phyloP scores from a whole-genome alignment of 2,329 filamentous ascomycete genomes.

The Scopulariopsis brevicaulis region DNA sequence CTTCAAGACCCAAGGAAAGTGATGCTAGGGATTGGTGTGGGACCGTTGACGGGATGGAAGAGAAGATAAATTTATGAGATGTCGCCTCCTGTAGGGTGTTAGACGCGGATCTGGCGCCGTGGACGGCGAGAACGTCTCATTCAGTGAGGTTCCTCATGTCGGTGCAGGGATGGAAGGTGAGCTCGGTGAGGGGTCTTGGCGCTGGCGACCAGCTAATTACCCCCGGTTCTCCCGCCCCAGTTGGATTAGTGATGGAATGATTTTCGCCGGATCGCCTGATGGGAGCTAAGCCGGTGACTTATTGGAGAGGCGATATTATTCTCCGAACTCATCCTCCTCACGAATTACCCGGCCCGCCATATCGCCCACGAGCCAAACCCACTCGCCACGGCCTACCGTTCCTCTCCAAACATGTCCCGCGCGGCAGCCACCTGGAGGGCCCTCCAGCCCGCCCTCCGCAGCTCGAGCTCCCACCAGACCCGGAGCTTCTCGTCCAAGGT shows the following conservation, averaged over 20 bases:
- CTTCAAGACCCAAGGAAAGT: neutral
- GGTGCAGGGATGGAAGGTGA: slow-evolving; percentile 2
- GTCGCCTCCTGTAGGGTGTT: neutral
- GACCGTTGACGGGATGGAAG: neutral
- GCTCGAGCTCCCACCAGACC: neutral
- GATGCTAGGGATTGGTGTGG: neutral
- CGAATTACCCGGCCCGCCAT: neutral
- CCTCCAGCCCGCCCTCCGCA: neutral
- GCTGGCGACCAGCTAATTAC: neutral
- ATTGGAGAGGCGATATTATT: neutral
- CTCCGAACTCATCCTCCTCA: neutral
- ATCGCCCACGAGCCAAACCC: neutral
- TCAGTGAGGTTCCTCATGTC: neutral
- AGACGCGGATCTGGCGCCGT: neutral
- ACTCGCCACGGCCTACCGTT: neutral
- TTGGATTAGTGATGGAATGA: slow-evolving; percentile 1
- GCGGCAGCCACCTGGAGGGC: neutral
- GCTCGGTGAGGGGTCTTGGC: slow-evolving; percentile 5
- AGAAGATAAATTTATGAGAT: neutral
- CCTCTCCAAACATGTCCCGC: neutral
- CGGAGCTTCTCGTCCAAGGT: slow-evolving; percentile 4
- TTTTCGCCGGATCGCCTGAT: slow-evolving; percentile 3
- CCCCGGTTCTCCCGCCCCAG: neutral
- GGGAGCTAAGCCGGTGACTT: neutral
- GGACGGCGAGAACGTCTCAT: neutral